phyloP scores from a whole-genome alignment of 495 filamentous ascomycete species.

The Aspergillus coremiiformis region DNA sequence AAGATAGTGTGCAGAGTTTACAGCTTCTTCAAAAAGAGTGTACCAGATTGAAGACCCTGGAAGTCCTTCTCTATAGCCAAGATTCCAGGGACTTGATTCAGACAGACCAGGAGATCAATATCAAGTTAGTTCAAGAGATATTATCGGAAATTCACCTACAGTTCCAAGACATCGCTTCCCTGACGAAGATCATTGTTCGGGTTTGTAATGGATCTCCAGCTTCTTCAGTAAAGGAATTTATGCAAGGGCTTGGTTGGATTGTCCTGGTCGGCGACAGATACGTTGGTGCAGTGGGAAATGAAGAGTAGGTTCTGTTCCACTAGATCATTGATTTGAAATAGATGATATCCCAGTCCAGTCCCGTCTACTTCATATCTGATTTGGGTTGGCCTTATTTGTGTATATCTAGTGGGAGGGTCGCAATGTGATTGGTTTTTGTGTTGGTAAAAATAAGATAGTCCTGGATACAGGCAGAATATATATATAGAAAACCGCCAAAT shows the following conservation, averaged over 20 bases:
- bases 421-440: no score
- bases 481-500: no score
- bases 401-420: no score
- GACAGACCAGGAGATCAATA: not conserved
- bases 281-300: not conserved
- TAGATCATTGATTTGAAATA: no score
- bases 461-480: no score
- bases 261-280: not conserved
- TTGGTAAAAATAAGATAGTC: no score
- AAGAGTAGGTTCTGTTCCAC: not conserved
- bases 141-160: not conserved
- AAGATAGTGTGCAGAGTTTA: not conserved
- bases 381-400: no score
- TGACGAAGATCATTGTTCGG: not conserved
- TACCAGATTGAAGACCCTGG: not conserved
- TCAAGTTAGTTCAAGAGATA: not conserved
- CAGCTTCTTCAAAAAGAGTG: not conserved
- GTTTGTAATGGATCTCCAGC: not conserved
- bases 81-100: not conserved
- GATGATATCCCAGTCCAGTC: no score
- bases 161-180: not conserved
- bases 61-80: not conserved
- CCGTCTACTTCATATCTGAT: no score
- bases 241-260: not conserved
- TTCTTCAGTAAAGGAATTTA: not conserved